These are phyloP conservation scores for Leucaena leucocephala DNA, from an alignment of 306 rosid species.

Conservation along the genomic window DNA sequence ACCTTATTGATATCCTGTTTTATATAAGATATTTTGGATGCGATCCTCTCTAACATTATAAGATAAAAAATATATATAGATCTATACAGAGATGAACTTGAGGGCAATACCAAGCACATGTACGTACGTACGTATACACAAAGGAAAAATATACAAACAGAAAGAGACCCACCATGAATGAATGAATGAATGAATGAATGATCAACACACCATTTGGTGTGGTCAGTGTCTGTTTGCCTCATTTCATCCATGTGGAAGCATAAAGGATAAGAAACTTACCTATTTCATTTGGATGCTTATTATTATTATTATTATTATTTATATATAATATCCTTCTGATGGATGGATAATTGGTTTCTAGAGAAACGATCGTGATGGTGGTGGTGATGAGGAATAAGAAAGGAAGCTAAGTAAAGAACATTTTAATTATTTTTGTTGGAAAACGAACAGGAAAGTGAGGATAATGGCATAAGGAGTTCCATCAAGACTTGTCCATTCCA, in stretches of 20 bases:
- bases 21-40: neutral
- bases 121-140: too few relatives aligned
- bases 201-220: neutral
- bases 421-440: neutral
- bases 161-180: too few relatives aligned
- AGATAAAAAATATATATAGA: too few relatives aligned
- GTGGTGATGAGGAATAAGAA: neutral
- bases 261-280: conserved; percentile 4
- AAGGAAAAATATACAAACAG: too few relatives aligned
- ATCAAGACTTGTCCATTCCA: conserved; percentile 23
- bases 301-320: neutral
- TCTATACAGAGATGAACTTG: neutral
- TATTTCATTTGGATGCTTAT: neutral
- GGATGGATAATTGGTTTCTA: neutral
- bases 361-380: neutral
- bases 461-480: neutral
- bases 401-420: neutral
- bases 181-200: too few relatives aligned
- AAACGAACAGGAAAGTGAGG: neutral
- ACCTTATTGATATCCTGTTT: too few relatives aligned
- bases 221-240: neutral
- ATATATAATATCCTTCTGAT: too few relatives aligned
- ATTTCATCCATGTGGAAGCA: neutral
- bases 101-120: too few relatives aligned
- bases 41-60: too few relatives aligned